phyloP scores from a whole-genome alignment of 805 yeast species.

The Ogataea dorogensis region DNA sequence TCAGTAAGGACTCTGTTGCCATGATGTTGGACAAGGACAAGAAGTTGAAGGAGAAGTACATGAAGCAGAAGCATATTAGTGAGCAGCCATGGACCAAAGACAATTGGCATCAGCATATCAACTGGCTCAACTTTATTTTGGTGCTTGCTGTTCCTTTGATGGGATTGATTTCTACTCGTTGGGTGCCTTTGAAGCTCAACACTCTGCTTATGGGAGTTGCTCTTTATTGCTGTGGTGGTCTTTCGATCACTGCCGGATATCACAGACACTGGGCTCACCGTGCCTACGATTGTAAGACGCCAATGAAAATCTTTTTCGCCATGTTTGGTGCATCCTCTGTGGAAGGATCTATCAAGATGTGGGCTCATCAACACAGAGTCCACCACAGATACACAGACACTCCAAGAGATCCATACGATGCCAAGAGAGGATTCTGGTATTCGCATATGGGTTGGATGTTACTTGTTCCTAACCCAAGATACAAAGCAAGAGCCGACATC shows the following conservation, averaged over 20 bases:
- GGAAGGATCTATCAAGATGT: constrained; percentile 87
- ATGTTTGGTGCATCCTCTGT: constrained; percentile 80
- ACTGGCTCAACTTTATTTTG: constrained; percentile 71
- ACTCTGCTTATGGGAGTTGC: constrained; percentile 47
- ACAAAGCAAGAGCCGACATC: constrained; percentile 78
- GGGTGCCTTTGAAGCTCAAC: constrained; percentile 48
- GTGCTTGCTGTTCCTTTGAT: constrained; percentile 58
- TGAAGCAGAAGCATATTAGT: constrained; percentile 55
- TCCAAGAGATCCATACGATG: constrained; percentile 80
- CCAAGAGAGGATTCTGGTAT: constrained; percentile 80
- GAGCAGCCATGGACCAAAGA: constrained; percentile 74
- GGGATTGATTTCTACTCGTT: constrained; percentile 48
- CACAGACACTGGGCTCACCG: constrained; percentile 80
- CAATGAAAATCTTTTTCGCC: constrained; percentile 64
- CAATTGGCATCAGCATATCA: constrained; percentile 74
- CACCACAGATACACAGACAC: constrained; percentile 89
- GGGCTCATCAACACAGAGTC: constrained; percentile 83
- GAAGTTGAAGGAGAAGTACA: constrained; percentile 41
- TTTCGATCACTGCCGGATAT: constrained; percentile 82
- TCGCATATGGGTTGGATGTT: constrained; percentile 89
- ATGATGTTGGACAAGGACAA: constrained; percentile 45
- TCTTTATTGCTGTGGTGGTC: constrained; percentile 59
- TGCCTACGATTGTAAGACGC: constrained; percentile 61
- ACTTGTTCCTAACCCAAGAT: constrained; percentile 74
- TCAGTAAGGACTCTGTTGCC: constrained; percentile 51